Evolutionary conservation across 2,329 filamentous ascomycete genomes (phyloP).

Genomic region (Ascosphaera apis): DNA sequence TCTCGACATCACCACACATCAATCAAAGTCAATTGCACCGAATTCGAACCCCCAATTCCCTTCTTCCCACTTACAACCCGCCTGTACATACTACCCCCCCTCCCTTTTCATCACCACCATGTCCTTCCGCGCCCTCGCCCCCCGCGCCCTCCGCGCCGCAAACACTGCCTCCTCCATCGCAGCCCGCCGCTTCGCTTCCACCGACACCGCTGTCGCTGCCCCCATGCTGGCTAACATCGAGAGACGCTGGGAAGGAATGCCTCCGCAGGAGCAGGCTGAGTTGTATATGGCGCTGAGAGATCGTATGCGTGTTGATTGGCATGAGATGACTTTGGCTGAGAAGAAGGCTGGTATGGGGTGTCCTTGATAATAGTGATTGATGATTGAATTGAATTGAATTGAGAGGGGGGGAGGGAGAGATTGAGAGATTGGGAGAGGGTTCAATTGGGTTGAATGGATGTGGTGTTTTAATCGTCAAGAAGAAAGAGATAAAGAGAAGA

Average conservation of each 20-base stretch:
- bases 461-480: too few relatives aligned
- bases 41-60: conserved; percentile 10
- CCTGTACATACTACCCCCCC: conserved; percentile 2
- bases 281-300: conserved; percentile 97
- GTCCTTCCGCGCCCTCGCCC: conserved; percentile 23
- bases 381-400: background rate
- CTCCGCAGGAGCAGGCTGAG: conserved; percentile 95
- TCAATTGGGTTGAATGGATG: too few relatives aligned
- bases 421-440: too few relatives aligned
- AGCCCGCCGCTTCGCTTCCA: conserved; percentile 26
- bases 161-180: conserved; percentile 14
- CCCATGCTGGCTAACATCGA: conserved; percentile 94
- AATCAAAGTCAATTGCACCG: conserved; percentile 9
- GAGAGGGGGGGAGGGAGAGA: background rate
- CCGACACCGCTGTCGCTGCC: conserved; percentile 88
- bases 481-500: too few relatives aligned
- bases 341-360: conserved; percentile 86
- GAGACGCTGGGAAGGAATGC: conserved; percentile 97
- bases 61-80: conserved; percentile 10
- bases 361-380: background rate
- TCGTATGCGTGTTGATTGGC: conserved; percentile 97
- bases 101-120: conserved; percentile 15
- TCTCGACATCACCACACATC: too few relatives aligned
- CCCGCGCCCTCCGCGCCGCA: conserved; percentile 21
- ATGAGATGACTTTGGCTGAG: conserved; percentile 82